A percentile compares a stretch with the other conserved stretches of the same genome.
These are phyloP conservation scores for Alternaria triticimaculans DNA, from an alignment of 2,329 filamentous ascomycete genomes.

Conservation along the genomic window DNA sequence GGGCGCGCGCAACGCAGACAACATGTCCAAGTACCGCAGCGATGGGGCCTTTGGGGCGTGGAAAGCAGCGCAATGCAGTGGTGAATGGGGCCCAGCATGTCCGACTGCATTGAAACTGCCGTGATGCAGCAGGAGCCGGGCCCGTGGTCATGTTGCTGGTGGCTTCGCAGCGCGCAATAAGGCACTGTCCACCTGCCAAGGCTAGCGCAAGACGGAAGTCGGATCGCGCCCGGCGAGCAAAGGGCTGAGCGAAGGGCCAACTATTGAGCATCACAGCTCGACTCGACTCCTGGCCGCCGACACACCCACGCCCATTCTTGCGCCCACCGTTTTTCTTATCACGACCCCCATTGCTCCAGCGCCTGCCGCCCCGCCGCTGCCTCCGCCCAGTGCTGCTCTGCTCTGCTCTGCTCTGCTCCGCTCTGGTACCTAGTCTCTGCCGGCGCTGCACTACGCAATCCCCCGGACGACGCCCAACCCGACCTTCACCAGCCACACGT, in stretches of 20 bases:
- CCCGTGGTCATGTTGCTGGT: conserved; percentile 1
- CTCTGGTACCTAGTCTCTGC: conserved; percentile 4
- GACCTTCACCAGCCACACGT: conserved; percentile 19
- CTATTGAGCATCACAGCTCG: conserved; percentile 11
- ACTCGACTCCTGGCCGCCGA: conserved; percentile 15
- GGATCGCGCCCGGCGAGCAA: conserved; percentile 11
- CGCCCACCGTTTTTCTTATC: conserved; percentile 9
- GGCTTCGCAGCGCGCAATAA: conserved; percentile 10
- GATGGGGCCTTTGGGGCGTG: background rate
- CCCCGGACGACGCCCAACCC: conserved; percentile 14
- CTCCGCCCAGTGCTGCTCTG: background rate
- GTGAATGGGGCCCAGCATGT: background rate
- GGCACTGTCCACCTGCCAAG: conserved; percentile 21
- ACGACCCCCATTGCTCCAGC: background rate
- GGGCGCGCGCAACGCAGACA: background rate
- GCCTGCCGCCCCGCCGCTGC: conserved; percentile 2
- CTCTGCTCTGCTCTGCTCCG: conserved; percentile 1
- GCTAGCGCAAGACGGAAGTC: conserved; percentile 20
- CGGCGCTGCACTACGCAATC: conserved; percentile 17
- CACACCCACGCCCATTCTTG: conserved; percentile 25
- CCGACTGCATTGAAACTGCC: background rate
- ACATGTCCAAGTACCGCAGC: background rate
- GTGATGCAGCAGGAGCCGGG: background rate
- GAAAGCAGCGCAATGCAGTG: background rate
- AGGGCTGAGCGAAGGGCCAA: conserved; percentile 12